A percentile compares a stretch with the other conserved stretches of the same genome.
Conservation (phyloP, 768 basidiomycete species). For the Tulasnella sp. region DNA sequence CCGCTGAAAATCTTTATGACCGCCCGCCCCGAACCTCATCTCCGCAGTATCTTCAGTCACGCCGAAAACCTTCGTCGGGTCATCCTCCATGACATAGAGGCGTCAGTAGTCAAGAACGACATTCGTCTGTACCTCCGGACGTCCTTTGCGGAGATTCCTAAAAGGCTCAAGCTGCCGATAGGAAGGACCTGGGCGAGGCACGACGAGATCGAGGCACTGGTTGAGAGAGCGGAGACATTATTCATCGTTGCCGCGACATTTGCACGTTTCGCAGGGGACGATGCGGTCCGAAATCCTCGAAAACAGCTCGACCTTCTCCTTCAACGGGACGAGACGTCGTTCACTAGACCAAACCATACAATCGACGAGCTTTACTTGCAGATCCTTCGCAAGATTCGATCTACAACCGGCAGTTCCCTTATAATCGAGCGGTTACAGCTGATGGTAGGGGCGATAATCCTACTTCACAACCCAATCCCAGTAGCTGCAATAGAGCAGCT, state of each 20-base stretch:
- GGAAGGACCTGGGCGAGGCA: neutral
- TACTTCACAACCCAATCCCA: neutral
- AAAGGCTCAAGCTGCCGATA: neutral
- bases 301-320: neutral
- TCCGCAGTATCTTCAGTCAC: constrained; percentile 14
- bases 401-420: neutral
- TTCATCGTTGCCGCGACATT: neutral
- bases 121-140: constrained; percentile 14
- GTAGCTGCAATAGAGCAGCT: neutral
- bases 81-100: constrained; percentile 13
- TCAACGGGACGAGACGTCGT: neutral
- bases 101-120: constrained; percentile 2
- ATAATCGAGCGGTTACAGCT: neutral
- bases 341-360: neutral
- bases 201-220: neutral
- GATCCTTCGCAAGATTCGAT: neutral
- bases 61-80: neutral
- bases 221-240: neutral
- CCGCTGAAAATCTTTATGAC: constrained; percentile 29
- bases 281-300: neutral
- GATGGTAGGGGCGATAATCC: constrained; percentile 7
- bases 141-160: neutral
- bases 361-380: neutral
- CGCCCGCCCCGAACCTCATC: constrained; percentile 26
- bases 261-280: neutral